These are phyloP conservation scores for Fusarium chlamydosporum DNA, from an alignment of 2,329 filamentous ascomycete genomes.

Conservation along the genomic window DNA sequence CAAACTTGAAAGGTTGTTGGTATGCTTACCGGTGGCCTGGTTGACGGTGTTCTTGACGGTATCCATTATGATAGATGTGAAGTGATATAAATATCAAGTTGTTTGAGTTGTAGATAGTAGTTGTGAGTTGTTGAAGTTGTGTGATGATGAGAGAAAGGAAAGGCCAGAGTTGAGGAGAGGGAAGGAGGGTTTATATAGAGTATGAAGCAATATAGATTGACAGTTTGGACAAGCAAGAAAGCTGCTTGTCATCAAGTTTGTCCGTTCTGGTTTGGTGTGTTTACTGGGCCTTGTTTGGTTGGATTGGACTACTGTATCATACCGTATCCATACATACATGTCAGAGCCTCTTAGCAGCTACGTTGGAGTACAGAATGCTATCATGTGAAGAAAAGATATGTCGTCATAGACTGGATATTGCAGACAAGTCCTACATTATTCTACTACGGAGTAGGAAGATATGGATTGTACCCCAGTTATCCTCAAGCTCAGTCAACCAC, in stretches of 20 bases:
- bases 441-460: conserved; percentile 2
- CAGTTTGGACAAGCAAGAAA: conserved; percentile 4
- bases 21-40: conserved; percentile 46
- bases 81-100: background rate
- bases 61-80: conserved; percentile 59
- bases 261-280: conserved; percentile 16
- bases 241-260: conserved; percentile 31
- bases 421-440: conserved; percentile 24
- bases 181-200: conserved; percentile 45
- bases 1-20: background rate
- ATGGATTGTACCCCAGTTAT: conserved; percentile 15
- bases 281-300: background rate
- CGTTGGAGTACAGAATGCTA: conserved; percentile 4
- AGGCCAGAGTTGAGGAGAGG: background rate
- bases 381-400: conserved; percentile 43
- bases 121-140: conserved; percentile 17
- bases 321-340: background rate
- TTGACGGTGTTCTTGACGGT: conserved; percentile 73
- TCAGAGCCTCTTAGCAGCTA: conserved; percentile 12
- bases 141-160: conserved; percentile 21
- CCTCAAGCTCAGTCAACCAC: conserved; percentile 7
- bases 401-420: conserved; percentile 43
- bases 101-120: conserved; percentile 21
- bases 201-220: background rate
- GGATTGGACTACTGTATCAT: background rate